Percentiles rank a stretch among this genome's conserved stretches.
Conservation (phyloP, 1,139 yeast species). For the Suzukiozyma palmioleophila region DNA sequence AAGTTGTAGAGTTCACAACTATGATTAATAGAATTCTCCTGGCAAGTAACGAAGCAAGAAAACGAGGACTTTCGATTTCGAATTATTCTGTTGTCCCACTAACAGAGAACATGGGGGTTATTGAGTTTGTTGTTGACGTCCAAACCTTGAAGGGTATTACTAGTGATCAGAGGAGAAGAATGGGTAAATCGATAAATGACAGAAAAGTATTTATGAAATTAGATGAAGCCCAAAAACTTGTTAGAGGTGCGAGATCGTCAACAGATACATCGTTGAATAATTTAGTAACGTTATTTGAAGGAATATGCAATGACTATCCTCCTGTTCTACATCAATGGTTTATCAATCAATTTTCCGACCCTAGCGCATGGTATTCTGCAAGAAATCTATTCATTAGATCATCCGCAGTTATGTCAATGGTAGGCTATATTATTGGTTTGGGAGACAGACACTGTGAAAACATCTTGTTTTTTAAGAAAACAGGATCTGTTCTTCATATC, state of each 20-base stretch:
- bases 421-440: slow-evolving; percentile 83
- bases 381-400: slow-evolving; percentile 73
- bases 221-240: slow-evolving; percentile 37
- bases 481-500: slow-evolving; percentile 85
- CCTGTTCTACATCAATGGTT: slow-evolving; percentile 89
- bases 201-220: slow-evolving; percentile 29
- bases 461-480: slow-evolving; percentile 64
- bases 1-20: slow-evolving; percentile 87
- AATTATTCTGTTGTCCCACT: slow-evolving; percentile 90
- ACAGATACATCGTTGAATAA: slow-evolving; percentile 14
- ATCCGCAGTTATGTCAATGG: slow-evolving; percentile 95
- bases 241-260: slow-evolving; percentile 18
- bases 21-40: slow-evolving; percentile 73
- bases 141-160: slow-evolving; percentile 73
- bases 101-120: slow-evolving; percentile 81
- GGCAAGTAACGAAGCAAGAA: slow-evolving; percentile 66
- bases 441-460: slow-evolving; percentile 98
- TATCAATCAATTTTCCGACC: slow-evolving; percentile 83
- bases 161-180: slow-evolving; percentile 36
- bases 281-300: slow-evolving; percentile 26
- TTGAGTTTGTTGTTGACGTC: slow-evolving; percentile 90
- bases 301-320: slow-evolving; percentile 42
- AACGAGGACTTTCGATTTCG: slow-evolving; percentile 64
- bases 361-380: slow-evolving; percentile 80
- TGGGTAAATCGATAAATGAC: slow-evolving; percentile 30